Conservation (phyloP, 371 early-diverging fungal genomes). For the Umbelopsis sp. region DNA sequence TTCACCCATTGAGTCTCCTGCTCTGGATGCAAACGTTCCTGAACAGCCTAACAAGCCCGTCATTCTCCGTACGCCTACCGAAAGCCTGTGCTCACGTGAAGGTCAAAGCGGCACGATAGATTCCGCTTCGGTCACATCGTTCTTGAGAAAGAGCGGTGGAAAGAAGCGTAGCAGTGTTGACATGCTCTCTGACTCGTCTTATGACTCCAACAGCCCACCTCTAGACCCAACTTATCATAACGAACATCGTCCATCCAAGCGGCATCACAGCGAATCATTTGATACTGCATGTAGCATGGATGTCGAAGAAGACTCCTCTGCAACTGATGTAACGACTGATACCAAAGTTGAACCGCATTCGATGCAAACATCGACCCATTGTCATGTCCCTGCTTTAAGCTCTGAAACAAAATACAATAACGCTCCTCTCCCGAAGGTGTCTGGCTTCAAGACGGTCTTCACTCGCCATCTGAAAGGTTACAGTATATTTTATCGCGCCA, state of each 20-base stretch:
- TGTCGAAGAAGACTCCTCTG: background rate
- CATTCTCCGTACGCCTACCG: background rate
- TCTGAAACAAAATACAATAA: background rate
- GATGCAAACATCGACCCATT: background rate
- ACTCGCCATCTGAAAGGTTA: constrained; percentile 10
- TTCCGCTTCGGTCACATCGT: constrained; percentile 10
- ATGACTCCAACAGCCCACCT: background rate
- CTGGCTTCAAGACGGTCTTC: constrained; percentile 9
- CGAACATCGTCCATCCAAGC: constrained; percentile 7
- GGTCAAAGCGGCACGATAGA: background rate
- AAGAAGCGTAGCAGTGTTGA: constrained; percentile 10
- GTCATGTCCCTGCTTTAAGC: background rate
- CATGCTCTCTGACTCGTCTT: constrained; percentile 7
- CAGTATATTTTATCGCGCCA: constrained; percentile 11
- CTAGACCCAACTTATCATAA: background rate
- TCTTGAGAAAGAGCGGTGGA: constrained; percentile 5
- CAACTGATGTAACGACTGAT: background rate
- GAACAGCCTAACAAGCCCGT: background rate
- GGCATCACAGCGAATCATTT: constrained; percentile 7
- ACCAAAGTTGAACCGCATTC: background rate
- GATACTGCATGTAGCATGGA: constrained; percentile 10
- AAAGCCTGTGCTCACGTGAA: background rate
- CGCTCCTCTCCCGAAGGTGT: background rate
- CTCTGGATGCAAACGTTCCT: background rate
- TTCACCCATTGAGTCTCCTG: background rate